Evolutionary conservation across 768 basidiomycete species (phyloP).

Genomic region (Suillus spraguei): DNA sequence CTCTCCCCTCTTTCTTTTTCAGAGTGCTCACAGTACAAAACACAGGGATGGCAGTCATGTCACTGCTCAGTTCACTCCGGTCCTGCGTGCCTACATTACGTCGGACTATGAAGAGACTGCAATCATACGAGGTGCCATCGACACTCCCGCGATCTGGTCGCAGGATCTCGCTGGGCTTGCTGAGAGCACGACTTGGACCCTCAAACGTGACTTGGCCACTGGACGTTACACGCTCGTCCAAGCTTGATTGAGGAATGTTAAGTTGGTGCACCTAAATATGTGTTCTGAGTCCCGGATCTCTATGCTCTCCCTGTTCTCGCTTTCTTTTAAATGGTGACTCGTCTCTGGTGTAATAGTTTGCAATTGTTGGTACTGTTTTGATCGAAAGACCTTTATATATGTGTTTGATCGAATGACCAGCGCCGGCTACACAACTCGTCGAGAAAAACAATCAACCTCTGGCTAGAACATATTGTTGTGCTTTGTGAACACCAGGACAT

Average conservation of each 20-base stretch:
- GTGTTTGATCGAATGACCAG: no score
- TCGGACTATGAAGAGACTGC: slow-evolving; percentile 9
- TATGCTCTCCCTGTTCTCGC: neutral
- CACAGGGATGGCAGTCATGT: neutral
- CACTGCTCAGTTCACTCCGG: neutral
- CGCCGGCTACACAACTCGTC: no score
- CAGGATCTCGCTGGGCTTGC: neutral
- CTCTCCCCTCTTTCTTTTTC: neutral
- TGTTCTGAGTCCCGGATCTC: neutral
- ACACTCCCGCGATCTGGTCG: neutral
- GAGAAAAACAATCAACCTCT: no score
- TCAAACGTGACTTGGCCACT: neutral
- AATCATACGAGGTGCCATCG: slow-evolving; percentile 3
- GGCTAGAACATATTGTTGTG: no score
- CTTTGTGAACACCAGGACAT: no score
- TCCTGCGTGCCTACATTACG: slow-evolving; percentile 5
- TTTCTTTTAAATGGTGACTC: no score
- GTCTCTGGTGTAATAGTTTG: no score
- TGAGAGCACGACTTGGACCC: slow-evolving; percentile 6
- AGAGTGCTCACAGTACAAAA: neutral
- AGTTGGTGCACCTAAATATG: neutral
- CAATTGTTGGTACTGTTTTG: no score
- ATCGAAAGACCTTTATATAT: no score
- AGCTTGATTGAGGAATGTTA: no score
- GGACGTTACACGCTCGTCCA: neutral